Conservation (phyloP, 768 basidiomycete genomes). For the Lactarius evosmus region DNA sequence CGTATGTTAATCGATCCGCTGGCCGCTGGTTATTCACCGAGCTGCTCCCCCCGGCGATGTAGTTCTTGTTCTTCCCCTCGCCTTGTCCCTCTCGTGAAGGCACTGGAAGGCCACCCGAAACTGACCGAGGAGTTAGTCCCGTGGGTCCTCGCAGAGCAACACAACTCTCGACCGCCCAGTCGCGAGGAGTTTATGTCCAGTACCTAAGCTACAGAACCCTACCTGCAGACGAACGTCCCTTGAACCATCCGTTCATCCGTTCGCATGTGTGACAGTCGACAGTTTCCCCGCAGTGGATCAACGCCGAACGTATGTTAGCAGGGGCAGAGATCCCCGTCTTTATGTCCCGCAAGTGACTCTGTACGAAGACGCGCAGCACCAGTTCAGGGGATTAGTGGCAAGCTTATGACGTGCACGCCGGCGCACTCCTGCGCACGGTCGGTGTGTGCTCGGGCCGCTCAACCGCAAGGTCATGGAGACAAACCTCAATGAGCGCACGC, state of each 20-base stretch:
- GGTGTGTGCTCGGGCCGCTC: constrained; percentile 81
- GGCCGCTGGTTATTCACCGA: too few species aligned
- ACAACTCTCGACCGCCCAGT: constrained; percentile 39
- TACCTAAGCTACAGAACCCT: constrained; percentile 90
- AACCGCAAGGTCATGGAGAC: constrained; percentile 82
- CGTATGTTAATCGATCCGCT: too few species aligned
- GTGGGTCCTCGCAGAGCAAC: too few species aligned
- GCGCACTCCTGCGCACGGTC: constrained; percentile 90
- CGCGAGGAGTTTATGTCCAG: constrained; percentile 62
- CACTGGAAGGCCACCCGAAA: too few species aligned
- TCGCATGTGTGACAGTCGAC: constrained; percentile 9
- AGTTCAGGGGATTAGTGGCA: constrained; percentile 96
- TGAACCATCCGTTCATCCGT: neutral
- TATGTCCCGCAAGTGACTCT: constrained; percentile 85
- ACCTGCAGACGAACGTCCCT: constrained; percentile 62
- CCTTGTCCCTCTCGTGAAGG: too few species aligned
- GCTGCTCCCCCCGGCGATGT: too few species aligned
- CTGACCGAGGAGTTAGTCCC: too few species aligned
- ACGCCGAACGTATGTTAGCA: constrained; percentile 87
- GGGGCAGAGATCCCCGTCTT: constrained; percentile 93
- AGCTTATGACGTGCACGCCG: constrained; percentile 98
- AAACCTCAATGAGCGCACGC: constrained; percentile 68
- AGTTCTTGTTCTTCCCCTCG: too few species aligned
- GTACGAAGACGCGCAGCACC: constrained; percentile 94
- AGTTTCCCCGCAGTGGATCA: constrained; percentile 60